Evolutionary conservation across 129 eudicot genomes (phyloP), one percentile per base, ranked within the genome.

Genomic region (Lactuca saligna): DNA sequence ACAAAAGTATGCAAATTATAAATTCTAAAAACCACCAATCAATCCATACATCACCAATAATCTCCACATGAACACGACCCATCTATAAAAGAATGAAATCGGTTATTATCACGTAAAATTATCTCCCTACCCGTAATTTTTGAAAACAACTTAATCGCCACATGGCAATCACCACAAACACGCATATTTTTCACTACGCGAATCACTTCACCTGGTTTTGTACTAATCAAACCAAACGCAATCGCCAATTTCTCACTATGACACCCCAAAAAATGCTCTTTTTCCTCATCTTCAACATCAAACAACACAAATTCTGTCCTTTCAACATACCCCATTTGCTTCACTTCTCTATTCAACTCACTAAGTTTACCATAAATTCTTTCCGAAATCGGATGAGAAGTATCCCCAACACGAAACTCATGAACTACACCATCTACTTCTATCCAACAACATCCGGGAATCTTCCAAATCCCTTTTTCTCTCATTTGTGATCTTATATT

Each of bases 241-340:
- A 88, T 81, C 46, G 97, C 97, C 53, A 91, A 77, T 88, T 91
- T 91, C 82, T 91, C 95, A 20, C 97, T 87, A 12, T 85, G 97
- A 75, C 80, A 87, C 32, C 89, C 84, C 65, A 91, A 68, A 7
- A 81, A 78, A 57, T 87, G 86, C 80, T 83, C 97, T 82, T 91
- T 91, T 79, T 91, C 97, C 79, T 91, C 97, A 48, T 87, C 92
- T 57, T 91, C 97, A 57, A 91, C 79, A 63, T 91, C 96, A 72
- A 88, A 91, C n/a, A 91, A 70, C 75, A 84, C 97, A 73, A 78
- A 82, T 54, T 91, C 97, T 0, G 90, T 91, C 3, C 85, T 88
- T 42, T 96, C 93, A 51, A 76, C 70, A 41, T 88, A 85, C 16
- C 96, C 97, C 48, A 75, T 78, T 79, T 73, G 87, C 69, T 85